Base-by-base conservation (phyloP, 2,329 filamentous ascomycete genomes). In the Colletotrichum lini region DNA sequence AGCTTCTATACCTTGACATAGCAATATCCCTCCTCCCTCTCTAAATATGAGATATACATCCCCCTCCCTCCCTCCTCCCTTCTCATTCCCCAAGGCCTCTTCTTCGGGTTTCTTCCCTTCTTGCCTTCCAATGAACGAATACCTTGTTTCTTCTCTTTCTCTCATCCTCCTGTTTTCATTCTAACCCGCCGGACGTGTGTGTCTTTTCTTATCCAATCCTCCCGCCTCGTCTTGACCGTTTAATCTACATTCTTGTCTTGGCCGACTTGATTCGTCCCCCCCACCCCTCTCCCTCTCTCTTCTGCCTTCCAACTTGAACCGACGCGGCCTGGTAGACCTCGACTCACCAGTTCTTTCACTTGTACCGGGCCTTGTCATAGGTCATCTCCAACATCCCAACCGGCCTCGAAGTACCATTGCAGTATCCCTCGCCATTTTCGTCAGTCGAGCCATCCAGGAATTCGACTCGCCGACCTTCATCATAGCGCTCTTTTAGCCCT, bases 101-200 rank as follows among this genome's bases (percentile, higher is more conserved):
- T 56, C 57, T 67, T 26, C 45, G 23, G 58, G 68, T 52, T 62
- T 67, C 63, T 67, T 70, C 63, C 50, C 38, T 67, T 67, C 57
- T 70, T 65, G 23, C 45, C 56, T 60, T 23, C 56, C 54, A 40
- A 57, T 38, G 49, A 16, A 35, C 23, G 56, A 16, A n/a, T 35
- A 12, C 49, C 67, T 52, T 58, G 60, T 40, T 58, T 52, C 35
- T 58, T 50, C 45, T 42, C n/a, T 54, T 49, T n/a, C 16, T 47
- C 49, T 16, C 58, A n/a, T 65, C 40, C 45, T 44, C 54, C 16
- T 38, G 30, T 26, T 52, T 56, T 35, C 49, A 12, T 23, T 44
- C 56, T 50, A 49, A 44, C 50, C 64, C 56, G 44, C 44, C n/a
- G 50, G 35, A 15, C 50, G 56, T 35, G 38, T 35, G 38, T 56